Evolutionary conservation across 805 yeast genomes (phyloP).

Genomic region (Tetrapisispora taiwanensis): DNA sequence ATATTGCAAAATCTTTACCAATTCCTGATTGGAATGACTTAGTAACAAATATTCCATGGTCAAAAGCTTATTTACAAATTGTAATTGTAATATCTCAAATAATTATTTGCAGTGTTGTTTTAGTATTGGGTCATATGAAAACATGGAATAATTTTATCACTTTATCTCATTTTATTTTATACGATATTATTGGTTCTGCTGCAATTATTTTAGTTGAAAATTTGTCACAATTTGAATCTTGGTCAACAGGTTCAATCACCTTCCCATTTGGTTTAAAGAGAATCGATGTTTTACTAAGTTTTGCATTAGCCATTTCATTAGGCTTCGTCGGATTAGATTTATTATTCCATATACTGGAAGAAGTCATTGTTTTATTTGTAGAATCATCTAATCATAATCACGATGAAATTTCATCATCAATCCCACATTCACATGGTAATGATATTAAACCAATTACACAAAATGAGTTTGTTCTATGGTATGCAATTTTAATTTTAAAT

Average conservation of each 20-base stretch:
- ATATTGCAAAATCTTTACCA: conserved; percentile 57
- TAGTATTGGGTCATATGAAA: conserved; percentile 47
- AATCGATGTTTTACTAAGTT: conserved; percentile 76
- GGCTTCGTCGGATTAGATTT: conserved; percentile 88
- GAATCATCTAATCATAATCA: conserved; percentile 21
- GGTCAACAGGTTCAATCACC: conserved; percentile 72
- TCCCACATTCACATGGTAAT: conserved; percentile 28
- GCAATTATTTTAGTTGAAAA: conserved; percentile 63
- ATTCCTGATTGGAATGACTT: conserved; percentile 48
- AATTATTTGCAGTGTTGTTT: conserved; percentile 43
- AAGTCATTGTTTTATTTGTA: conserved; percentile 37
- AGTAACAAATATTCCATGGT: conserved; percentile 43
- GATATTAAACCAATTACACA: conserved; percentile 1
- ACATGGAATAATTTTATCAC: conserved; percentile 58
- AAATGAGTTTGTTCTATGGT: conserved; percentile 20
- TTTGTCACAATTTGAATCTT: conserved; percentile 84
- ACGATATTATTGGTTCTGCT: conserved; percentile 72
- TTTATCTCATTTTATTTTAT: conserved; percentile 76
- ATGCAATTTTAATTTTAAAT: conserved; percentile 12
- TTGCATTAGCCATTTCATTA: conserved; percentile 74
- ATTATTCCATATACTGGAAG: conserved; percentile 79
- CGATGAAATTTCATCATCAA: conserved; percentile 24
- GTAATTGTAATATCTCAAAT: conserved; percentile 52
- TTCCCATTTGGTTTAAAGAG: conserved; percentile 94
- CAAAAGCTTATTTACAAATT: conserved; percentile 47